Base-by-base conservation (phyloP, 2,329 filamentous ascomycete species). In the Xylariaceae sp. region DNA sequence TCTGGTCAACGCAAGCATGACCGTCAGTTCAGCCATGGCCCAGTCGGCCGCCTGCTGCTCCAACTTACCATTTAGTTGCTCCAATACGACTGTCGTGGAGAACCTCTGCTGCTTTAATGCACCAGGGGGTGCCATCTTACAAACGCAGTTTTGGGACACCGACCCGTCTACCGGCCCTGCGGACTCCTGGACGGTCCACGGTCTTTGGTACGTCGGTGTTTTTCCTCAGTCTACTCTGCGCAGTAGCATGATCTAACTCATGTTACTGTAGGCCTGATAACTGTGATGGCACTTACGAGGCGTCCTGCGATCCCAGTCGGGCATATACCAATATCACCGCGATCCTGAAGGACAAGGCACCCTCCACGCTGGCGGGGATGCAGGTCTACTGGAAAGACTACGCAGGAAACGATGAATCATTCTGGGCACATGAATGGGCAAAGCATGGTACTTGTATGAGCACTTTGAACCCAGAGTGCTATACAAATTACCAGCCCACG, bases 71-170 rank as follows among this genome's bases (percentile, higher is more conserved):
- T 55, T 58, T 49, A 64, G 62, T 9, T 69, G 67, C 47, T 64
- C 67, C 15, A 69, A 68, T 56, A 62, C 66, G 41, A 67, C 66
- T 2, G 55, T 51, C n/a, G 65, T 69, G 1, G 57, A 60, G 56
- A 79, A 92, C 68, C 81, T 85, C 6, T 92, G 89, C 76, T 92
- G 89, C 75, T 89, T 90, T 77, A 89, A 88, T 69, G 79, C 84
- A 17, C 88, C 88, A 0, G 85, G 87, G 2, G 89, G 89, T 9
- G 84, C 88, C 62, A 74, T 92, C 44, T 78, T 91, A 9, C 82
- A 84, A 72, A 92, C 89, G 1, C 88, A 92, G 67, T 92, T 92
- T 74, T 92, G 88, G 88, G 88, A 92, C 68, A 82, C 83, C 0
- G 70, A 80, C 58, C 87, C 87, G 1, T 75, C 80, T 1, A 81